Percentiles rank a stretch among this genome's conserved stretches.
Evolutionary conservation across 1,139 yeast genomes (phyloP).

Genomic region (Barnettozyma hawaiiensis): DNA sequence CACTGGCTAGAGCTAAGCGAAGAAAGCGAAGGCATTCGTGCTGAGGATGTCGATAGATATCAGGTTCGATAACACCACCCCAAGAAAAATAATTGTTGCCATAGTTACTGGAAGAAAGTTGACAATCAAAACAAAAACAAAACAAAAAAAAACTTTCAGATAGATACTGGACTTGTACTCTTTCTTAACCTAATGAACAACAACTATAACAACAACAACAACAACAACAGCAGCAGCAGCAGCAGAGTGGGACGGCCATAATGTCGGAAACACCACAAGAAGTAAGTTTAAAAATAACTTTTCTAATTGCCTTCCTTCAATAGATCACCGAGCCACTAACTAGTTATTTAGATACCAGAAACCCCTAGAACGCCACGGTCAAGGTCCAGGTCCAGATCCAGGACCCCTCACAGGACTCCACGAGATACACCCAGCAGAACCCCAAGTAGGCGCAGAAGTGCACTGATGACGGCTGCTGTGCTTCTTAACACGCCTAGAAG

Average conservation of each 20-base stretch:
- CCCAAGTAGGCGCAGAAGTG: constrained; percentile 21
- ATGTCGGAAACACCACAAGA: constrained; percentile 24
- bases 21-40: constrained; percentile 46
- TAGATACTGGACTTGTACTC: too few relatives aligned
- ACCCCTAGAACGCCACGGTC: not conserved
- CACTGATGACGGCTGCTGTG: constrained; percentile 19
- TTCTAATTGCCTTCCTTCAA: not conserved
- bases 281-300: constrained; percentile 29
- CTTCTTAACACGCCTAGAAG: constrained; percentile 22
- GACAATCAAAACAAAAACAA: not conserved
- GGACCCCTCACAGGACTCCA: constrained; percentile 24
- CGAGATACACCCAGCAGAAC: constrained; percentile 8
- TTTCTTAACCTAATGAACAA: not conserved
- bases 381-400: constrained; percentile 5
- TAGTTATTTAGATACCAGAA: constrained; percentile 2
- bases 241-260: not conserved
- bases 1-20: constrained; percentile 63
- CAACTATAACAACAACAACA: not conserved
- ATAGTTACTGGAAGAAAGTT: not conserved
- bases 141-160: not conserved
- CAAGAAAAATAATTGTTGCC: too few relatives aligned
- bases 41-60: not conserved
- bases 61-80: too few relatives aligned
- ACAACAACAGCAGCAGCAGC: not conserved
- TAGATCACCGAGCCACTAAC: constrained; percentile 3